Base-by-base conservation (phyloP, 2,329 filamentous ascomycete genomes). In the Cadophora malorum region DNA sequence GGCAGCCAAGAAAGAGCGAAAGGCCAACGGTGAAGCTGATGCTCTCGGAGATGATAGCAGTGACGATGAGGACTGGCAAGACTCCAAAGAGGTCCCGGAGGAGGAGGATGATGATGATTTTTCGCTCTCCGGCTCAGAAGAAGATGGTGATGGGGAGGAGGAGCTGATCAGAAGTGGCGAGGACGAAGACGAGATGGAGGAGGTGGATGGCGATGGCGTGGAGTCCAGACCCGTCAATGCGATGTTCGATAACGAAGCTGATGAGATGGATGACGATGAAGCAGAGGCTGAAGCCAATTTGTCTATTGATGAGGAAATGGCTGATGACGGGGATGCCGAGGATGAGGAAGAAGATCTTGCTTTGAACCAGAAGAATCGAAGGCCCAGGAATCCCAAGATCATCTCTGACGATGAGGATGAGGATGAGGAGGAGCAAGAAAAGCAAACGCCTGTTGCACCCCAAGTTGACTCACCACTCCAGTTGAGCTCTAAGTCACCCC, bases 1-100 rank as follows among this genome's bases (percentile, higher is more conserved):
- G 33, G 89, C 88, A 55, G 88, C 88, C 0, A 95, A 92, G 80
- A 88, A 89, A 75, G 85, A 88, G 64, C 79, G 79, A 8, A 83
- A 83, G 50, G 81, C 79, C 7, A 80, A 79, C 63, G 79, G 78
- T 19, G 80, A 83, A 64, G 79, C 76, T 4, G 79, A 80, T 50
- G 75, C 78, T 25, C 75, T 84, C 5, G 84, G 67, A 38, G 56
- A 81, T 33, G 84, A 84, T 61, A 84, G 85, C 58, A 86, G 86
- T 68, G 85, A 86, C 64, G 84, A 85, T 64, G 85, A 88, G 59
- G 86, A 86, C 16, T 84, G 83, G 66, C 80, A 81, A 14, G 84
- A 85, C 68, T 78, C 77, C 21, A 81, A 79, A 47, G 81, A 80
- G 12, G 79, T 78, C 14, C 79, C 80, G n/a, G 75, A 72, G 6